Conservation (phyloP, 495 filamentous ascomycete species). For the Penicillium lagena region DNA sequence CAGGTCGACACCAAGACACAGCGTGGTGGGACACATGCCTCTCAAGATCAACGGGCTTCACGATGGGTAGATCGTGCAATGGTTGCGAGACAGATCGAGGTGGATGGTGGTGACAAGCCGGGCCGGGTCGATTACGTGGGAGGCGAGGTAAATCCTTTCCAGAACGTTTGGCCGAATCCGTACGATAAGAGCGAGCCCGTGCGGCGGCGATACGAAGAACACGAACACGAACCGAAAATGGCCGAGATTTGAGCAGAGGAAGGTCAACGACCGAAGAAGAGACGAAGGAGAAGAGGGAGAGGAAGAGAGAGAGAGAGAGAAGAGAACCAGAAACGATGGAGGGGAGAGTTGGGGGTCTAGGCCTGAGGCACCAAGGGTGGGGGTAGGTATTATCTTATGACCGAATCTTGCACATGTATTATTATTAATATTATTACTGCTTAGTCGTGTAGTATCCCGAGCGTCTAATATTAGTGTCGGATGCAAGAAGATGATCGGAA, state of each 20-base stretch:
- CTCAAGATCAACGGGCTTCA: conserved; percentile 6
- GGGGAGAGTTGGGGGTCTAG: conserved; percentile 15
- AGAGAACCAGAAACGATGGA: conserved; percentile 6
- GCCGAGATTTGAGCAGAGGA: conserved; percentile 3
- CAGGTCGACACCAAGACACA: conserved; percentile 20
- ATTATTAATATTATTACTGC: too few species aligned
- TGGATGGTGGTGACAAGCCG: background rate
- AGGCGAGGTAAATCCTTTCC: conserved; percentile 23
- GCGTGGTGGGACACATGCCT: conserved; percentile 35
- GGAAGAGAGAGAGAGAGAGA: conserved; percentile 12
- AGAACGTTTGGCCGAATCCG: conserved; percentile 14
- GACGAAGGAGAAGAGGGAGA: conserved; percentile 10
- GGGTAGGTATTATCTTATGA: background rate
- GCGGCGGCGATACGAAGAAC: conserved; percentile 1
- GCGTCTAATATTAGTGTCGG: too few species aligned
- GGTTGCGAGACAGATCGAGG: background rate
- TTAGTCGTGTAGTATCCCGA: too few species aligned
- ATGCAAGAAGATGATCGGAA: conserved; percentile 1
- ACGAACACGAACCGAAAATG: background rate
- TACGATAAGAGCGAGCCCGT: conserved; percentile 11
- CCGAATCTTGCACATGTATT: too few species aligned
- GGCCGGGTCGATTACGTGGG: conserved; percentile 10
- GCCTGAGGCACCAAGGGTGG: conserved; percentile 10
- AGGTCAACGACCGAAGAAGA: background rate
- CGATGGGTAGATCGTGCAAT: background rate